phyloP scores from a whole-genome alignment of 2,329 filamentous ascomycete genomes.

The Fusarium pseudograminearum region DNA sequence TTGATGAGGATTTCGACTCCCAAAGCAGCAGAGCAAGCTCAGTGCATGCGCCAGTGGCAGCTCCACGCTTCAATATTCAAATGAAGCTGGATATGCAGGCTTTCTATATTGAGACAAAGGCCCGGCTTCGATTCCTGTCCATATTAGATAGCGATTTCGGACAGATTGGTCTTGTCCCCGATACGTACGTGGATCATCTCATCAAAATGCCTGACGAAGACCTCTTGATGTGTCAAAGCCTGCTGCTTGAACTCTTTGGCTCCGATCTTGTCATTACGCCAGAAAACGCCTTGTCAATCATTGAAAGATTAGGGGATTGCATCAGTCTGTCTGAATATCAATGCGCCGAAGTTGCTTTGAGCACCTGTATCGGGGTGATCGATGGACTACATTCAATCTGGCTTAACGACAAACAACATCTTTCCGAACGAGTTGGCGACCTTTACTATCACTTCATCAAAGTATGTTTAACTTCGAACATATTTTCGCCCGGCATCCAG shows the following conservation, averaged over 20 bases:
- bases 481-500: conserved; percentile 77
- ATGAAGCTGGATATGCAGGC: conserved; percentile 58
- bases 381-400: conserved; percentile 72
- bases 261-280: conserved; percentile 65
- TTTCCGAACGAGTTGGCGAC: conserved; percentile 77
- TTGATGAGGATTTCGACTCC: conserved; percentile 74
- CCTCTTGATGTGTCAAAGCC: conserved; percentile 62
- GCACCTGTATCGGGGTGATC: conserved; percentile 76
- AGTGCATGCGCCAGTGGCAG: conserved; percentile 52
- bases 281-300: conserved; percentile 60
- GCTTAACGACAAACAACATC: conserved; percentile 67
- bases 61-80: conserved; percentile 61
- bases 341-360: conserved; percentile 79
- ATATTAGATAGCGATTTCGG: conserved; percentile 57
- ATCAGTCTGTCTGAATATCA: conserved; percentile 71
- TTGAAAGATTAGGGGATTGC: conserved; percentile 64
- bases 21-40: conserved; percentile 64
- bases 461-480: conserved; percentile 72
- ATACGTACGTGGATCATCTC: conserved; percentile 63
- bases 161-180: conserved; percentile 63
- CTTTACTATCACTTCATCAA: conserved; percentile 84
- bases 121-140: conserved; percentile 61
- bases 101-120: conserved; percentile 62
- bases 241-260: conserved; percentile 65
- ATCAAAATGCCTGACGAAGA: conserved; percentile 64